Base-by-base conservation (phyloP, 495 filamentous ascomycete species). In the Aspergillus diversus region DNA sequence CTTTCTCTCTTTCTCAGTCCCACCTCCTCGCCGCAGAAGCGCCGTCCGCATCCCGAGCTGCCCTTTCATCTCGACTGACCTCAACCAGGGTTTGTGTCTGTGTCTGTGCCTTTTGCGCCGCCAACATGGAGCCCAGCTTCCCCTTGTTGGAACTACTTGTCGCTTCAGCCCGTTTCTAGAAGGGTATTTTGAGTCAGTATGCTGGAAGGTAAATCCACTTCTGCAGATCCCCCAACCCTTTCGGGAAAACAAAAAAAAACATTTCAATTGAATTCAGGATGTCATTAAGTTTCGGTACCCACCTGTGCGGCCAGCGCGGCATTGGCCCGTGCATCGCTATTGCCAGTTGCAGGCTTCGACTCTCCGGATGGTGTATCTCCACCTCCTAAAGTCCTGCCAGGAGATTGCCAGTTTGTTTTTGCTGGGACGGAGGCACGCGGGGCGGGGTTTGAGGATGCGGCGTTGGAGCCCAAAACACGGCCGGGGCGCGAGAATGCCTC, bases 281-380 rank as follows among this genome's bases (percentile, higher is more conserved):
- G 21, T 27, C 21, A 8, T 11, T 12, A 15, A 43, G 39, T 27
- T 27, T 27, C 21, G 21, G 42, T 33, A 58, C 69, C 49, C 64
- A 90, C 89, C 85, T 90, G 86, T 13, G 89, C 90, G 21, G 90
- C 89, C 49, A 83, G 79, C 0, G 88, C 89, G 0, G 90, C 89
- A 63, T 84, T 86, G 5, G 72, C 67, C 16, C 75, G 65, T 47
- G 76, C 58, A 65, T 70, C 64, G 57, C 69, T 74, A 65, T 82
- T 78, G 39, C 84, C 86, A 53, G 89, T 85, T 33, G 76, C 78
- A 13, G 63, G 63, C 48, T 63, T 75, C 39, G 8, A 43, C 39
- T 43, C 39, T 43, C 39, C 0, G n/a, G 39, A 43, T 8, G 39
- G 4, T 43, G 39, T 11, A 15, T 6, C 39, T 15, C 39, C 39